A percentile compares a stretch with the other conserved stretches of the same genome.
Evolutionary conservation across 352 stramenopile species (phyloP).

Genomic region (Phytophthora kernoviae): DNA sequence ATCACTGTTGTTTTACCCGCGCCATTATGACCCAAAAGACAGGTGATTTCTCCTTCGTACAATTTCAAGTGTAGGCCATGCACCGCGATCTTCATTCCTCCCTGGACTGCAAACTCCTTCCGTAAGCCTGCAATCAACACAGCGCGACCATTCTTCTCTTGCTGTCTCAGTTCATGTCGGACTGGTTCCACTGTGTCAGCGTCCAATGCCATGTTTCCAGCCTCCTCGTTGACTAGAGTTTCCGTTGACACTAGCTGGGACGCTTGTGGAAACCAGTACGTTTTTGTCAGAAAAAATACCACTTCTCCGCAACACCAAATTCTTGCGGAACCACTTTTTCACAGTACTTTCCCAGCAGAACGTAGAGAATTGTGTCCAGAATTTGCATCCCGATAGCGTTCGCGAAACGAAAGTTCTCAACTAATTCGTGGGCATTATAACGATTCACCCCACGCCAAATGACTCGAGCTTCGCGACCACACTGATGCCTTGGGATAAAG

Average conservation of each 20-base stretch:
- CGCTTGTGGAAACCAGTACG: conserved; percentile 64
- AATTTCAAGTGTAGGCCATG: conserved; percentile 84
- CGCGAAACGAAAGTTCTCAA: conserved; percentile 60
- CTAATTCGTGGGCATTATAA: conserved; percentile 40
- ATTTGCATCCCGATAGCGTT: conserved; percentile 84
- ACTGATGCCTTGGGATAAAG: conserved; percentile 70
- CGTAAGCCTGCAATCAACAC: conserved; percentile 65
- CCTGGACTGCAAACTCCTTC: conserved; percentile 79
- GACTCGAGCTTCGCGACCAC: conserved; percentile 70
- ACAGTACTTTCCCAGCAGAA: conserved; percentile 87
- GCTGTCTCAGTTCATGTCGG: conserved; percentile 42
- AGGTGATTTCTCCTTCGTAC: conserved; percentile 95
- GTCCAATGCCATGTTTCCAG: neutral
- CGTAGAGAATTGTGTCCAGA: conserved; percentile 90
- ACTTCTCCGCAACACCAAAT: conserved; percentile 88
- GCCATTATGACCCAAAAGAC: conserved; percentile 95
- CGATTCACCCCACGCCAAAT: conserved; percentile 39
- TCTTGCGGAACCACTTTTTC: conserved; percentile 93
- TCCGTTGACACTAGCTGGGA: conserved; percentile 27
- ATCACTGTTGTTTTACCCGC: conserved; percentile 92
- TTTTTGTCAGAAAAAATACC: conserved; percentile 85
- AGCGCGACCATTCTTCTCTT: conserved; percentile 56
- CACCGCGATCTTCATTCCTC: conserved; percentile 85
- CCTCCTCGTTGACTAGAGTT: conserved; percentile 32
- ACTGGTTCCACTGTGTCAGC: conserved; percentile 34